Conservation (phyloP, 495 filamentous ascomycete genomes). For the Glonium stellatum region DNA sequence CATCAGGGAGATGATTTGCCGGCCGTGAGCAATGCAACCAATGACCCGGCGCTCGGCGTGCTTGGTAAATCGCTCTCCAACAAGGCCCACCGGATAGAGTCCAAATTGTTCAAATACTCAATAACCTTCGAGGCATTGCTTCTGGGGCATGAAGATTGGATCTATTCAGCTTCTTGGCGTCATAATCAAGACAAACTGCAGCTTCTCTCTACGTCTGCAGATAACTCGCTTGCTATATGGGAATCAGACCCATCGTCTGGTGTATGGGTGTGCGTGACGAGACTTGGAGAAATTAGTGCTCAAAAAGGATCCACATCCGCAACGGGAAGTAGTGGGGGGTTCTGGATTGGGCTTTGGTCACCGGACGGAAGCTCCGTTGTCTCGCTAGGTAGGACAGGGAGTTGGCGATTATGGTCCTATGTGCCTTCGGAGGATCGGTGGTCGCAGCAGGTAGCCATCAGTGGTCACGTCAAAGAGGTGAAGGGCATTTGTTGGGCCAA, state of each 20-base stretch:
- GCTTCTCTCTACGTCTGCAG: constrained; percentile 85
- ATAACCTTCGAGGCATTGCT: constrained; percentile 92
- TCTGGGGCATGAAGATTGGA: constrained; percentile 96
- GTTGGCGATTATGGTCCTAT: constrained; percentile 79
- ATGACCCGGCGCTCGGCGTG: constrained; percentile 51
- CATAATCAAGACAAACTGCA: constrained; percentile 49
- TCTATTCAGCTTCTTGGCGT: constrained; percentile 79
- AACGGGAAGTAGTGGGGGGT: constrained; percentile 89
- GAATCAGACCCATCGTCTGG: constrained; percentile 72
- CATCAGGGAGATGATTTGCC: constrained; percentile 62
- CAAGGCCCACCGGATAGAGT: constrained; percentile 70
- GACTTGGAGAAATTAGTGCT: constrained; percentile 86
- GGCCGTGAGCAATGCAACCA: constrained; percentile 29
- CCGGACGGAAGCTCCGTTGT: constrained; percentile 66
- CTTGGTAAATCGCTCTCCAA: constrained; percentile 66
- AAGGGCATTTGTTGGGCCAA: constrained; percentile 79
- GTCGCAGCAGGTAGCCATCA: constrained; percentile 67
- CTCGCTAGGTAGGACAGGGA: constrained; percentile 82
- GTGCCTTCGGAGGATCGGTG: constrained; percentile 54
- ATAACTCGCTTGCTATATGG: constrained; percentile 93
- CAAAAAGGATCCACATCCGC: constrained; percentile 94
- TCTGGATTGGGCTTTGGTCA: constrained; percentile 94
- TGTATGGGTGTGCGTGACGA: constrained; percentile 76
- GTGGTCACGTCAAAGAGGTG: constrained; percentile 74
- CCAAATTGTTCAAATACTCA: constrained; percentile 55